A percentile compares a stretch with the other conserved stretches of the same genome.
Evolutionary conservation across 169 alveolate genomes (phyloP).

Genomic region (Eimeria maxima): DNA sequence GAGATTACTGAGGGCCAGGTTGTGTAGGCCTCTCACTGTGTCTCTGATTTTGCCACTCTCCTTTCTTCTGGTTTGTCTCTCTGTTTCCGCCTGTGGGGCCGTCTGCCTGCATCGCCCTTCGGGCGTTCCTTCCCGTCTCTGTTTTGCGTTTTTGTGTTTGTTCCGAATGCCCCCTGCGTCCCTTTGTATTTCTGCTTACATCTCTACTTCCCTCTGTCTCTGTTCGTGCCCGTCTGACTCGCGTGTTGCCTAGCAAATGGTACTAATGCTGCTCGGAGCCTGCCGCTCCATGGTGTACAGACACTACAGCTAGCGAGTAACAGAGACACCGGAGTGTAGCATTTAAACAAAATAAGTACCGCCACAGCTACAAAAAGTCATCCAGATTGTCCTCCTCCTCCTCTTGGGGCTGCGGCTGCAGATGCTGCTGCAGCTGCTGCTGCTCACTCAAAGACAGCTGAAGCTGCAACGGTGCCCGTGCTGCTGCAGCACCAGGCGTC

Average conservation of each 20-base stretch:
- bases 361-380: constrained; percentile 4
- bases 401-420: constrained; percentile 25
- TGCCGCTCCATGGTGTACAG: neutral
- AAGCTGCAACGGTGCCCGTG: constrained; percentile 19
- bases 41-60: too few relatives aligned
- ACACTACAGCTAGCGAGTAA: neutral
- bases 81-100: neutral
- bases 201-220: neutral
- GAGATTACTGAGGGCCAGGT: neutral
- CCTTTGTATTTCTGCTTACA: neutral
- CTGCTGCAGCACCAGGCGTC: constrained; percentile 32
- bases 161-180: too few relatives aligned
- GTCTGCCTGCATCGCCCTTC: neutral
- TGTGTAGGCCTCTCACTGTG: neutral
- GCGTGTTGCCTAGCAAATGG: neutral
- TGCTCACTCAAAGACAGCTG: neutral
- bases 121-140: neutral
- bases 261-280: neutral
- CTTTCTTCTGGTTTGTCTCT: neutral
- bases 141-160: neutral
- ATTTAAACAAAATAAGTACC: neutral
- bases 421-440: constrained; percentile 38
- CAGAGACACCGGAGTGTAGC: neutral
- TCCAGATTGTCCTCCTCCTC: constrained; percentile 37
- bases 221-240: neutral